Percentiles rank a stretch among this genome's conserved stretches.
phyloP scores from a whole-genome alignment of 768 basidiomycete species.

The Coprinopsis sp. region DNA sequence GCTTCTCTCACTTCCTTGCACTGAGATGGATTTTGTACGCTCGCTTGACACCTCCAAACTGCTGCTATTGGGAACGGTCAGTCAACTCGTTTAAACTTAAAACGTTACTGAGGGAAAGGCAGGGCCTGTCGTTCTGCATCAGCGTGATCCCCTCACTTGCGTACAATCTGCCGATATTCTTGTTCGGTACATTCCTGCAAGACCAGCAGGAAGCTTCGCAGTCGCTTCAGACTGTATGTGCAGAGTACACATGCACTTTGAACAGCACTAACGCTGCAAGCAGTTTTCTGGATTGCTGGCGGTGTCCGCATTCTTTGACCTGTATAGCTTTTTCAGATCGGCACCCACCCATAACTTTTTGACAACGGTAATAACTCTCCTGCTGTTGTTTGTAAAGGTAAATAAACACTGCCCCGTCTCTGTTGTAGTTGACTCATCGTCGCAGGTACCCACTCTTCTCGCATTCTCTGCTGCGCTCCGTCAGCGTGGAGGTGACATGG shows the following conservation, averaged over 20 bases:
- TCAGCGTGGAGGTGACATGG: constrained; percentile 53
- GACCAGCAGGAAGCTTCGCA: constrained; percentile 62
- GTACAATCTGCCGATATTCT: constrained; percentile 81
- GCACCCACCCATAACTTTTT: constrained; percentile 54
- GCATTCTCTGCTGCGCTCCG: constrained; percentile 49
- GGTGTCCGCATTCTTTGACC: constrained; percentile 59
- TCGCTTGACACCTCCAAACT: constrained; percentile 70
- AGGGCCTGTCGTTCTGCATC: constrained; percentile 61
- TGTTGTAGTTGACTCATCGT: not conserved
- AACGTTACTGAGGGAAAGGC: not conserved
- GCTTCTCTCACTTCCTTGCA: constrained; percentile 6
- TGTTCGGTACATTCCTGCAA: constrained; percentile 72
- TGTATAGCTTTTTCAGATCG: constrained; percentile 63
- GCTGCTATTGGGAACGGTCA: constrained; percentile 57
- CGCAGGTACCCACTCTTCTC: constrained; percentile 58
- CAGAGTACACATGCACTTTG: not conserved
- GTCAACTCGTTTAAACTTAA: constrained; percentile 14
- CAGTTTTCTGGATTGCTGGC: constrained; percentile 66
- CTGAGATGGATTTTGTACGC: constrained; percentile 61
- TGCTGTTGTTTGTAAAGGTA: constrained; percentile 60
- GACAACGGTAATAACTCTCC: constrained; percentile 47
- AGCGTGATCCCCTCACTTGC: constrained; percentile 53
- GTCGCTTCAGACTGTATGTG: constrained; percentile 57
- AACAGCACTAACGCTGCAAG: constrained; percentile 3
- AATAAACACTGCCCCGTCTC: constrained; percentile 1